Evolutionary conservation across 345 rosid species (phyloP).

Genomic region (Corchorus olitorius): DNA sequence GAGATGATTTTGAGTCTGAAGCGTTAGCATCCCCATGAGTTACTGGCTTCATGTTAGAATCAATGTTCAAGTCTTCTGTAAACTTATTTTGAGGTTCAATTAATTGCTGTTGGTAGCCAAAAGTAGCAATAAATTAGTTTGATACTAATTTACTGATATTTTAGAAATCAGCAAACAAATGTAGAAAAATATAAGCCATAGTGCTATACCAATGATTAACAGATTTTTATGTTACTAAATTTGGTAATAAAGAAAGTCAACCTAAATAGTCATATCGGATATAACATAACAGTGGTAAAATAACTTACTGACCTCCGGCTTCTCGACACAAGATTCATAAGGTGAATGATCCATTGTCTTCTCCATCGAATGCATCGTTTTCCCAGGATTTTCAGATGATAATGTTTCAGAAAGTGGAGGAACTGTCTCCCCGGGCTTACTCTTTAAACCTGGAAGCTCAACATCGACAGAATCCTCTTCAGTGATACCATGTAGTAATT

Average conservation of each 20-base stretch:
- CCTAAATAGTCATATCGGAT: neutral
- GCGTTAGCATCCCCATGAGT: conserved; percentile 8
- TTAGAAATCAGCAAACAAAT: neutral
- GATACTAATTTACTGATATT: neutral
- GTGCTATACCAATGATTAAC: neutral
- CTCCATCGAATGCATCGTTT: neutral
- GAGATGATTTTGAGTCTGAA: conserved; percentile 1
- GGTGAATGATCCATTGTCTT: conserved; percentile 18
- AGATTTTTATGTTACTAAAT: neutral
- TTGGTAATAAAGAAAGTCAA: conserved; percentile 1
- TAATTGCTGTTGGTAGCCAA: conserved; percentile 37
- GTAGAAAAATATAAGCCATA: neutral
- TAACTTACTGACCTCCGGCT: conserved; percentile 44
- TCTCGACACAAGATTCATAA: conserved; percentile 24
- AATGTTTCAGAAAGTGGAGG: conserved; percentile 22
- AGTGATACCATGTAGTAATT: conserved; percentile 19
- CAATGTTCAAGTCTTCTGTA: conserved; percentile 37
- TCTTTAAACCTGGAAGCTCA: conserved; percentile 20
- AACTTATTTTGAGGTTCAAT: conserved; percentile 27
- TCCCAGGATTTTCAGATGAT: conserved; percentile 17
- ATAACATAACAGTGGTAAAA: neutral
- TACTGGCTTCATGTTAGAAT: conserved; percentile 22
- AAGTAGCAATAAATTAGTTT: conserved; percentile 6
- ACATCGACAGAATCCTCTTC: conserved; percentile 18
- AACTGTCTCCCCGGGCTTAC: conserved; percentile 18